These are phyloP conservation scores for Nigrospora oryzae DNA, from an alignment of 2,329 filamentous ascomycete species.

Conservation along the genomic window DNA sequence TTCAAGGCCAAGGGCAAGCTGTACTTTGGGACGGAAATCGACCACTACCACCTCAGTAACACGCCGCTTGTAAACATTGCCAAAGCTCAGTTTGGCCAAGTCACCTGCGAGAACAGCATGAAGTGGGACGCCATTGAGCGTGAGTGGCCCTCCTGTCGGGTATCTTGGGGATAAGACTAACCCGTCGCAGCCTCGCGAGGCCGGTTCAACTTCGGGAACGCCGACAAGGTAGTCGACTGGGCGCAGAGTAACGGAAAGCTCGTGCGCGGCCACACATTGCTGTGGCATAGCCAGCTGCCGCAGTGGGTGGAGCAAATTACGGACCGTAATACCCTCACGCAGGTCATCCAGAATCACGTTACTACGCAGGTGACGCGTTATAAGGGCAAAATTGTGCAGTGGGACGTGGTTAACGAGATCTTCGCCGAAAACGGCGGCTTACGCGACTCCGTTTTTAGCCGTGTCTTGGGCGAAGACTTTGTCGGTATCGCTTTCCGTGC, in stretches of 20 bases:
- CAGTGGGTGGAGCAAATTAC: conserved; percentile 3
- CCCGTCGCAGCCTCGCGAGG: neutral
- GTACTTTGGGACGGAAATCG: conserved; percentile 1
- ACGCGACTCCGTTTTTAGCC: conserved; percentile 51
- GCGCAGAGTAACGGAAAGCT: conserved; percentile 23
- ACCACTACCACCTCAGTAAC: conserved; percentile 1
- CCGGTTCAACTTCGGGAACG: conserved; percentile 2
- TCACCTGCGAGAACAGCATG: conserved; percentile 1
- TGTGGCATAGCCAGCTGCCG: conserved; percentile 9
- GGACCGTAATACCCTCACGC: conserved; percentile 28
- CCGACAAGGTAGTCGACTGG: conserved; percentile 26
- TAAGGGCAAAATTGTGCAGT: conserved; percentile 43
- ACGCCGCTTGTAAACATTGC: neutral
- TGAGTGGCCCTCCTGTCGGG: neutral
- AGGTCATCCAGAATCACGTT: conserved; percentile 49
- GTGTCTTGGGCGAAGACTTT: conserved; percentile 58
- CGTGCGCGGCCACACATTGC: conserved; percentile 41
- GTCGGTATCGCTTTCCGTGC: conserved; percentile 59
- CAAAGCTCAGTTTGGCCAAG: neutral
- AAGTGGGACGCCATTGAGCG: conserved; percentile 2
- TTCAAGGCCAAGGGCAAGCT: conserved; percentile 2
- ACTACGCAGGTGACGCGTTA: conserved; percentile 43
- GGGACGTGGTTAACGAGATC: conserved; percentile 55
- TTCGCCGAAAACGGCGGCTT: conserved; percentile 49
- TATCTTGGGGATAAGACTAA: neutral